Conservation (phyloP, 2,329 filamentous ascomycete genomes). For the Cercospora sp. region DNA sequence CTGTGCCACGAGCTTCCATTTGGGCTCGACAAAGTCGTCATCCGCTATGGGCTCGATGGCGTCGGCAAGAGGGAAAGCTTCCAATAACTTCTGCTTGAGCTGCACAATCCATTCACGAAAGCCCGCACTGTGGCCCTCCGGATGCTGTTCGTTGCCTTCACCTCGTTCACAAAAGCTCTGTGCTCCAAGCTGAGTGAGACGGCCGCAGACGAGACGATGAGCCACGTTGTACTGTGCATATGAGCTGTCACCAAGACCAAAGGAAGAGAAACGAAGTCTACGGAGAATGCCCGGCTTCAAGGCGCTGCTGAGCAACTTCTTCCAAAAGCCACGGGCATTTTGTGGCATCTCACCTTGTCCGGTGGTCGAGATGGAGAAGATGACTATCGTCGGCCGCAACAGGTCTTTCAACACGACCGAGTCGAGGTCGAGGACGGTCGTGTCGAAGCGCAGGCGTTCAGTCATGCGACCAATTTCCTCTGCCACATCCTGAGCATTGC, state of each 20-base stretch:
- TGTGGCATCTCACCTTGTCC: slow-evolving; percentile 90
- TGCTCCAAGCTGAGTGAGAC: slow-evolving; percentile 80
- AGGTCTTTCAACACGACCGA: slow-evolving; percentile 62
- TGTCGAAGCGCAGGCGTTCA: slow-evolving; percentile 76
- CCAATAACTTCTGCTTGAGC: slow-evolving; percentile 66
- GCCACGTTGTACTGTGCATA: slow-evolving; percentile 96
- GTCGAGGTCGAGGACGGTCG: slow-evolving; percentile 75
- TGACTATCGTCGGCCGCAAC: slow-evolving; percentile 56
- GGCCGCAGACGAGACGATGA: slow-evolving; percentile 80
- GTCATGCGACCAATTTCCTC: slow-evolving; percentile 75
- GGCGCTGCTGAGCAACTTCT: slow-evolving; percentile 73
- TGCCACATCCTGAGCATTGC: slow-evolving; percentile 88
- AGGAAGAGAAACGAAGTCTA: slow-evolving; percentile 73
- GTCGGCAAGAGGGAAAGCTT: slow-evolving; percentile 68
- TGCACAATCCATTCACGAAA: slow-evolving; percentile 47
- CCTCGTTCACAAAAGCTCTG: slow-evolving; percentile 72
- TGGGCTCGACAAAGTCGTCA: slow-evolving; percentile 71
- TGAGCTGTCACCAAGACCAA: slow-evolving; percentile 91
- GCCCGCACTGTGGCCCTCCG: slow-evolving; percentile 68
- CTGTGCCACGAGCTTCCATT: slow-evolving; percentile 57
- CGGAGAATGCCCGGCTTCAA: slow-evolving; percentile 69
- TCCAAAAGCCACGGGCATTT: slow-evolving; percentile 84
- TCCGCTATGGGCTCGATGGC: slow-evolving; percentile 70
- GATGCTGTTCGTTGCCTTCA: slow-evolving; percentile 90
- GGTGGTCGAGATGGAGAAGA: slow-evolving; percentile 87